phyloP scores from a whole-genome alignment of 73 alveolate species.

The Tetrahymena thermophila region DNA sequence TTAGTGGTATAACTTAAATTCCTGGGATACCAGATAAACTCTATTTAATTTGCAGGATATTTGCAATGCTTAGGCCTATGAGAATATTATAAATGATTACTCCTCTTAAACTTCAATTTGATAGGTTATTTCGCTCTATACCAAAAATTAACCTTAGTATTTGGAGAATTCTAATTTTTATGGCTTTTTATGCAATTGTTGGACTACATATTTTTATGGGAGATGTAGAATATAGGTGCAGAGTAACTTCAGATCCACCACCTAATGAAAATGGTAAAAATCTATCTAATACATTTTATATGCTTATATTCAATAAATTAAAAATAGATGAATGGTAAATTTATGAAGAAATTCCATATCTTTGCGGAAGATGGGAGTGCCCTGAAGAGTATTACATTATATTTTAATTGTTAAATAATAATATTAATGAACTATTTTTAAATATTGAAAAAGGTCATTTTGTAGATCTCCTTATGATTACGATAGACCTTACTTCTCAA shows the following conservation, averaged over 20 bases:
- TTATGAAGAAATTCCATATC: background rate
- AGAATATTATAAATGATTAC: conserved; percentile 13
- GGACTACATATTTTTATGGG: conserved; percentile 33
- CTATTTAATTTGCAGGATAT: conserved; percentile 6
- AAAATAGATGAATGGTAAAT: conserved; percentile 1
- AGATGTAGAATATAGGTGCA: conserved; percentile 14
- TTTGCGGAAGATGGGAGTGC: conserved; percentile 31
- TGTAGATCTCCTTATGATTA: conserved; percentile 23
- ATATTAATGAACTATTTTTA: background rate
- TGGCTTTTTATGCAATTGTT: conserved; percentile 12
- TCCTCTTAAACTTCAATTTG: background rate
- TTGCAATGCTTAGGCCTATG: conserved; percentile 9
- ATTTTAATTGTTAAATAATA: background rate
- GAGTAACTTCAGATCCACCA: conserved; percentile 16
- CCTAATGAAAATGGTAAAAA: background rate
- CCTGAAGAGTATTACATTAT: background rate
- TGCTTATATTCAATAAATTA: background rate
- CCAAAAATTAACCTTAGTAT: background rate
- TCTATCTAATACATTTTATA: background rate
- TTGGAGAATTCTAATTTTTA: conserved; percentile 6
- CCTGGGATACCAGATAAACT: background rate
- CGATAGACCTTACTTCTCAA: background rate
- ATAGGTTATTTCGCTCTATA: conserved; percentile 4
- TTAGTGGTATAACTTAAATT: background rate
- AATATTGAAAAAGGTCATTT: background rate